Evolutionary conservation across 2,329 filamentous ascomycete species (phyloP).

Genomic region (Alternaria longipes): DNA sequence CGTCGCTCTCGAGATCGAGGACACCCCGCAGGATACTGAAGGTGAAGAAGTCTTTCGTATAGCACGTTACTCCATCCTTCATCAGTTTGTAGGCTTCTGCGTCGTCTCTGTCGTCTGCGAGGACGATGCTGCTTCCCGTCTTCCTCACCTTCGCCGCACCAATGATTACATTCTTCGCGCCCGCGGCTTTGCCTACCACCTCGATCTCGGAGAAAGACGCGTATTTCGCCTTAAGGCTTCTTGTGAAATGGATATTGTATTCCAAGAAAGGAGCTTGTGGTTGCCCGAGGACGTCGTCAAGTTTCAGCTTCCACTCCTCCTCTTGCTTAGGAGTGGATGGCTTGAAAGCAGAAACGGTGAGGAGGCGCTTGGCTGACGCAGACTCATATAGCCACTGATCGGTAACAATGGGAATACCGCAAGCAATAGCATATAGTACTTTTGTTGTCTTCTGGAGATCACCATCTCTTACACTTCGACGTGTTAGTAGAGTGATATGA

Average conservation of each 20-base stretch:
- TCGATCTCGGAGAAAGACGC: slow-evolving; percentile 51
- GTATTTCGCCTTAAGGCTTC: slow-evolving; percentile 46
- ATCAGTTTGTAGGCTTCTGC: slow-evolving; percentile 45
- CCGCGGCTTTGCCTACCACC: slow-evolving; percentile 50
- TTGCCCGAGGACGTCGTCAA: slow-evolving; percentile 43
- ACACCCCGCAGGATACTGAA: slow-evolving; percentile 55
- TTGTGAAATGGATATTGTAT: slow-evolving; percentile 61
- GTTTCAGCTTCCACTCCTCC: slow-evolving; percentile 51
- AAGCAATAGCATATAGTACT: slow-evolving; percentile 55
- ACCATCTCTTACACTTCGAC: slow-evolving; percentile 49
- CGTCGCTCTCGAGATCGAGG: slow-evolving; percentile 52
- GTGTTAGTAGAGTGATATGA: slow-evolving; percentile 21
- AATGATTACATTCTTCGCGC: slow-evolving; percentile 45
- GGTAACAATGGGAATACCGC: slow-evolving; percentile 57
- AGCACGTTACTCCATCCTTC: slow-evolving; percentile 48
- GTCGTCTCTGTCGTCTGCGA: slow-evolving; percentile 52
- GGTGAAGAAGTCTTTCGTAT: slow-evolving; percentile 55
- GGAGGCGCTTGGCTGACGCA: slow-evolving; percentile 46
- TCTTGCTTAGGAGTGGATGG: slow-evolving; percentile 47
- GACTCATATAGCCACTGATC: slow-evolving; percentile 58
- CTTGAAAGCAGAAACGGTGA: slow-evolving; percentile 47
- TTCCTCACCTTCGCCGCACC: slow-evolving; percentile 30
- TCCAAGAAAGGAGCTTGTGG: slow-evolving; percentile 57
- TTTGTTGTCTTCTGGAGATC: slow-evolving; percentile 56
- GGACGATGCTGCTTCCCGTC: slow-evolving; percentile 43